phyloP scores from a whole-genome alignment of 495 filamentous ascomycete species.

The Cryomyces minteri region DNA sequence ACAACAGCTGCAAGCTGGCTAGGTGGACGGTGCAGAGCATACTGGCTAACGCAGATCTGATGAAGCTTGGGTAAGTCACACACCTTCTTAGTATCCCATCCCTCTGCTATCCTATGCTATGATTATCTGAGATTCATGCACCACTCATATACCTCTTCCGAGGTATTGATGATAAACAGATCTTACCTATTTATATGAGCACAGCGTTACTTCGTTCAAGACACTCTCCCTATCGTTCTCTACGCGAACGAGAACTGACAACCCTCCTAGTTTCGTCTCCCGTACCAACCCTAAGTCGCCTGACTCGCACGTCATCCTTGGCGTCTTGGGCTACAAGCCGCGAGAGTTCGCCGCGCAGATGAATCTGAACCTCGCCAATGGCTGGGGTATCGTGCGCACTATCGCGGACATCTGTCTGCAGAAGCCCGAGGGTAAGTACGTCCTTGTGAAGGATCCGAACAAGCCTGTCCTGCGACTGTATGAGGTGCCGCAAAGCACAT shows the following conservation, averaged over 20 bases:
- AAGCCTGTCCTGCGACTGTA: constrained; percentile 85
- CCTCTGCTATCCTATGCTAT: no score
- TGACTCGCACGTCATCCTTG: constrained; percentile 82
- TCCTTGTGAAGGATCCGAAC: constrained; percentile 78
- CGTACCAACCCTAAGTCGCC: constrained; percentile 78
- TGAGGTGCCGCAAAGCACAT: constrained; percentile 69
- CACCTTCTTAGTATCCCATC: not conserved
- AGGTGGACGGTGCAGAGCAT: constrained; percentile 94
- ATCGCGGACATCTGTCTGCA: constrained; percentile 79
- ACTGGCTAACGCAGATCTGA: constrained; percentile 82
- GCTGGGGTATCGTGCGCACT: constrained; percentile 97
- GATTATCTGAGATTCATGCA: no score
- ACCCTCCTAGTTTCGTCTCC: constrained; percentile 58
- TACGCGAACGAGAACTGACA: constrained; percentile 1
- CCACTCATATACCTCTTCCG: not conserved
- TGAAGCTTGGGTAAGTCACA: constrained; percentile 75
- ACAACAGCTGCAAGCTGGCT: constrained; percentile 95
- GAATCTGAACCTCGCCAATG: constrained; percentile 90
- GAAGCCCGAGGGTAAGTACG: constrained; percentile 54
- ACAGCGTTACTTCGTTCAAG: not conserved
- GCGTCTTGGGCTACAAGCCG: constrained; percentile 93
- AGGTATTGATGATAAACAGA: not conserved
- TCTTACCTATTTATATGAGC: not conserved
- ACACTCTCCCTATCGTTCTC: not conserved
- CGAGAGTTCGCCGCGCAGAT: constrained; percentile 93